Evolutionary conservation across 192 early-diverging fungal genomes (phyloP).

Genomic region (Entomortierella parvispora): DNA sequence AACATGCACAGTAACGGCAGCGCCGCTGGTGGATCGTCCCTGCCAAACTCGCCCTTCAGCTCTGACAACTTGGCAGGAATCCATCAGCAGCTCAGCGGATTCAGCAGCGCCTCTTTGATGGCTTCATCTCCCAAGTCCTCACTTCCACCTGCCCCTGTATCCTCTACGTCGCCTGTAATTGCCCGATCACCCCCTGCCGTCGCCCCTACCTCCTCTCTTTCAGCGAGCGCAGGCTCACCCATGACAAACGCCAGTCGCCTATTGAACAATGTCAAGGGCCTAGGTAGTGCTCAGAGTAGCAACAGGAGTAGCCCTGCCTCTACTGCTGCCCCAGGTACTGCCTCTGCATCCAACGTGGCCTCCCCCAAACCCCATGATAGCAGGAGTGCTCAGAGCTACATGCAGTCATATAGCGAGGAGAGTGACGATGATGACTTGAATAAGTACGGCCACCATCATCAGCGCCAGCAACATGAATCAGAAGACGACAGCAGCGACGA

Average conservation of each 20-base stretch:
- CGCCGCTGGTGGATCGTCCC: conserved; percentile 11
- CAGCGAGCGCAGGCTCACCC: background rate
- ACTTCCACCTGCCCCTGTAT: too few species aligned
- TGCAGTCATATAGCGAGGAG: background rate
- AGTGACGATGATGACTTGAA: background rate
- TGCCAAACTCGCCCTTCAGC: conserved; percentile 35
- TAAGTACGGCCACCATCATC: background rate
- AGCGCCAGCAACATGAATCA: conserved; percentile 1
- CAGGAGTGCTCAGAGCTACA: background rate
- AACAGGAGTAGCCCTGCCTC: background rate
- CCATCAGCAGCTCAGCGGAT: conserved; percentile 33
- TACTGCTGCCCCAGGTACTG: background rate
- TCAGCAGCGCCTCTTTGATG: background rate
- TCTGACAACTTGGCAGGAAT: conserved; percentile 29
- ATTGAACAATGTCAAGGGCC: conserved; percentile 11
- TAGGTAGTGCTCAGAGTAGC: background rate
- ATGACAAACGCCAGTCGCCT: conserved; percentile 10
- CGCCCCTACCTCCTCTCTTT: background rate
- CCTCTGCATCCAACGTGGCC: background rate
- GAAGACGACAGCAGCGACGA: conserved; percentile 27
- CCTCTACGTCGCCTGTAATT: background rate
- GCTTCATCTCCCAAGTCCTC: background rate
- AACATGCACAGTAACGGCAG: conserved; percentile 33
- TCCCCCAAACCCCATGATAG: too few species aligned
- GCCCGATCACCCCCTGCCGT: conserved; percentile 7